Percentiles rank a stretch among this genome's conserved stretches.
Evolutionary conservation across 169 alveolate species (phyloP).

Genomic region (Plasmodium relictum): DNA sequence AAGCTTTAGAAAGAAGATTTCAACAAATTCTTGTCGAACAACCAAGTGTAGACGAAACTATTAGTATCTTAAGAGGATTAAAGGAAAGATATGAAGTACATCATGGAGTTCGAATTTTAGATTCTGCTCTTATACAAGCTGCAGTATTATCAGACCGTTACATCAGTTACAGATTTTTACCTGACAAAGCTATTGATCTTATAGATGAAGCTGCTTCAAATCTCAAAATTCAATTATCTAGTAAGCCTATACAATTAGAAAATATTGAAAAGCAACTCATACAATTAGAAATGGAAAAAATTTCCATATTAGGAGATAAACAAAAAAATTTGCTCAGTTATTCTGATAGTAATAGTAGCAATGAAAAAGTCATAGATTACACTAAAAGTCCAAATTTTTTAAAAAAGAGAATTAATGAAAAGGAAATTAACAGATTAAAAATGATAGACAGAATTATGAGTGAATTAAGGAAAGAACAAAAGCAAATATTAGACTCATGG

Average conservation of each 20-base stretch:
- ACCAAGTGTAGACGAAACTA: slow-evolving; percentile 89
- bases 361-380: slow-evolving; percentile 23
- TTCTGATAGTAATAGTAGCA: slow-evolving; percentile 33
- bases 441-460: slow-evolving; percentile 79
- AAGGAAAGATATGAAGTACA: slow-evolving; percentile 91
- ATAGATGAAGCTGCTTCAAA: slow-evolving; percentile 93
- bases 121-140: slow-evolving; percentile 91
- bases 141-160: slow-evolving; percentile 89
- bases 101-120: slow-evolving; percentile 92
- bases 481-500: slow-evolving; percentile 83
- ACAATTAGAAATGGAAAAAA: slow-evolving; percentile 90
- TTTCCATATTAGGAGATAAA: slow-evolving; percentile 82
- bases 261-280: slow-evolving; percentile 86
- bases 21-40: slow-evolving; percentile 91
- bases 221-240: slow-evolving; percentile 86
- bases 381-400: slow-evolving; percentile 21
- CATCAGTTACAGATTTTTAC: slow-evolving; percentile 84
- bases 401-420: slow-evolving; percentile 37
- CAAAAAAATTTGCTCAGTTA: slow-evolving; percentile 9
- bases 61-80: slow-evolving; percentile 90
- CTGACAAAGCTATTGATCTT: slow-evolving; percentile 91
- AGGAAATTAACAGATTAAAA: slow-evolving; percentile 72
- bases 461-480: slow-evolving; percentile 79
- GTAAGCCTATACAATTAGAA: slow-evolving; percentile 90
- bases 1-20: slow-evolving; percentile 93